phyloP scores from a whole-genome alignment of 2,329 filamentous ascomycete genomes.

The Fusarium drepaniforme region DNA sequence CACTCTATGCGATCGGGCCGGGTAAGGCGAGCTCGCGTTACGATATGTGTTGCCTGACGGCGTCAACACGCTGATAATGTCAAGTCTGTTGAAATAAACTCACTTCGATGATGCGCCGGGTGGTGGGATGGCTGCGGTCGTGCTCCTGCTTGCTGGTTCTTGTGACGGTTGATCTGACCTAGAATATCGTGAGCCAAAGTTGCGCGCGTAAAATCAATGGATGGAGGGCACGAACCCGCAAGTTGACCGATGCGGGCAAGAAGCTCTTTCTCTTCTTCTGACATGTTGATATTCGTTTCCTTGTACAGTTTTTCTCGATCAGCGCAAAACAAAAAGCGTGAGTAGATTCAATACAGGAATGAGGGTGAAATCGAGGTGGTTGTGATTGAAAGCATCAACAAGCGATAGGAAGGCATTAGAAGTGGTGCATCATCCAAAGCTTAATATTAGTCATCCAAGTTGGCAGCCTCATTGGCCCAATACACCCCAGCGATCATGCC shows the following conservation, averaged over 20 bases:
- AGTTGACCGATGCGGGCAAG: slow-evolving; percentile 66
- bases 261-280: slow-evolving; percentile 64
- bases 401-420: slow-evolving; percentile 9
- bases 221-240: slow-evolving; percentile 55
- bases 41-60: slow-evolving; percentile 49
- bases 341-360: neutral
- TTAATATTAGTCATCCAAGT: slow-evolving; percentile 38
- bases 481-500: slow-evolving; percentile 7
- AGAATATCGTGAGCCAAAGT: slow-evolving; percentile 38
- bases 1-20: slow-evolving; percentile 50
- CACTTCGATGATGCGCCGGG: slow-evolving; percentile 52
- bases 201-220: slow-evolving; percentile 17
- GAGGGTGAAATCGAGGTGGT: slow-evolving; percentile 7
- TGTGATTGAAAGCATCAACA: slow-evolving; percentile 2
- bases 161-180: slow-evolving; percentile 87
- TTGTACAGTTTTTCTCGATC: neutral
- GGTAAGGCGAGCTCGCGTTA: slow-evolving; percentile 49
- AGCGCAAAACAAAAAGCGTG: neutral
- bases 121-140: slow-evolving; percentile 45
- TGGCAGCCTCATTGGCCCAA: slow-evolving; percentile 33
- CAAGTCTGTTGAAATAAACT: slow-evolving; percentile 29
- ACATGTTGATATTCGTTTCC: slow-evolving; percentile 48
- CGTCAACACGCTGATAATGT: slow-evolving; percentile 17
- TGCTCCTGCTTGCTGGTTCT: slow-evolving; percentile 68
- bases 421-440: slow-evolving; percentile 34